phyloP scores from a whole-genome alignment of 371 early-diverging fungal genomes.

The Catenaria anguillulae region DNA sequence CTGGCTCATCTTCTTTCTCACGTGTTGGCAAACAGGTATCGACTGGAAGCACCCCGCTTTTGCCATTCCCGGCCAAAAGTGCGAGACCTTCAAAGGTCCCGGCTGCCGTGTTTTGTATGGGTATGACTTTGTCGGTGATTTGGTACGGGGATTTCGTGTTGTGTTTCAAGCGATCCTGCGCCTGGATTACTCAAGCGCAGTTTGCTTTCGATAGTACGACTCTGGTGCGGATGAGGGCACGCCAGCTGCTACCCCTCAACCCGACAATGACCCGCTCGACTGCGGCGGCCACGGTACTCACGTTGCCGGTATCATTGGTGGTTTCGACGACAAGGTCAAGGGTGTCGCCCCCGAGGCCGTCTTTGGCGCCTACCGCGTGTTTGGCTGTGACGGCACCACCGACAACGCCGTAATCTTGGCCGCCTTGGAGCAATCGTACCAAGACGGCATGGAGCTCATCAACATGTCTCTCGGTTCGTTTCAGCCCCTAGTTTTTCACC shows the following conservation, averaged over 20 bases:
- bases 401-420: background rate
- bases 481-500: slow-evolving; percentile 1
- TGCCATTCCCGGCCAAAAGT: slow-evolving; percentile 1
- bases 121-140: slow-evolving; percentile 17
- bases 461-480: slow-evolving; percentile 16
- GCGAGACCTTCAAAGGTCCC: slow-evolving; percentile 21
- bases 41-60: slow-evolving; percentile 5
- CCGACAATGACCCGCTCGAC: background rate
- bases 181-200: too few species aligned
- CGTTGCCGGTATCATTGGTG: slow-evolving; percentile 24
- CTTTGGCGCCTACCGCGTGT: slow-evolving; percentile 3
- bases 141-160: too few species aligned
- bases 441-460: slow-evolving; percentile 3
- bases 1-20: too few species aligned
- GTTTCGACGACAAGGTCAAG: slow-evolving; percentile 10
- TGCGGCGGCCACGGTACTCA: slow-evolving; percentile 7
- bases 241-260: slow-evolving; percentile 9
- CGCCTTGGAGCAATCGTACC: background rate
- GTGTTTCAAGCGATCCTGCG: too few species aligned
- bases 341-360: slow-evolving; percentile 23
- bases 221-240: slow-evolving; percentile 1
- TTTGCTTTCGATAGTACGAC: too few species aligned
- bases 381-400: slow-evolving; percentile 1
- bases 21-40: too few species aligned
- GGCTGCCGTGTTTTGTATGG: slow-evolving; percentile 34